Conservation (phyloP, 2,329 filamentous ascomycete genomes). For the Nigrospora sphaerica region DNA sequence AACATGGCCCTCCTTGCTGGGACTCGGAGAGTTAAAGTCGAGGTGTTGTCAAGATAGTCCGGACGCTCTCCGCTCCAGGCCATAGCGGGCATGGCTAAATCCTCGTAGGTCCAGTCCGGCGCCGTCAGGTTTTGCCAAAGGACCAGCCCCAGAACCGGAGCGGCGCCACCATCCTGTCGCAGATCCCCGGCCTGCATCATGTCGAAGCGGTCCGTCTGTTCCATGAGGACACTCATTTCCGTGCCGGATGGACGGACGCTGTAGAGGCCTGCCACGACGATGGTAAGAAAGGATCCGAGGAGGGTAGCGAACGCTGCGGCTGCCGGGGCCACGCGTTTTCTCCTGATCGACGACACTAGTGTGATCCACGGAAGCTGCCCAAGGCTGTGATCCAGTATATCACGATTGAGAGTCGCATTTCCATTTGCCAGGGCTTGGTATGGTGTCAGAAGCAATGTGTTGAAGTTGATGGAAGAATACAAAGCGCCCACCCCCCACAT, state of each 20-base stretch:
- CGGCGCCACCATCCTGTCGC: background rate
- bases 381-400: background rate
- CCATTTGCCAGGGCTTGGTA: background rate
- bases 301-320: background rate
- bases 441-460: background rate
- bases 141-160: background rate
- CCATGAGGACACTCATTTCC: background rate
- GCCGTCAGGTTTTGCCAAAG: background rate
- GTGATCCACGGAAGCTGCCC: conserved; percentile 1
- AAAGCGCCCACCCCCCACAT: background rate
- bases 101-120: background rate
- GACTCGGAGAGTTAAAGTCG: background rate
- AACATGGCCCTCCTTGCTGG: background rate
- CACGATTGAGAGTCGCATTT: background rate
- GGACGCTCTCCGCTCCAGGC: too few relatives aligned
- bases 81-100: background rate
- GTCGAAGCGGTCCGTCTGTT: background rate
- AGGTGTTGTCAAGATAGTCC: background rate
- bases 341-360: background rate
- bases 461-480: conserved; percentile 1
- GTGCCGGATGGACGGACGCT: background rate
- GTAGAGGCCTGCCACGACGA: conserved; percentile 3
- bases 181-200: background rate
- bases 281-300: background rate
- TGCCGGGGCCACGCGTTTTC: background rate